Percentiles rank a stretch among this genome's conserved stretches.
Evolutionary conservation across 2,329 filamentous ascomycete genomes (phyloP).

Genomic region (Alternaria brassicicola): DNA sequence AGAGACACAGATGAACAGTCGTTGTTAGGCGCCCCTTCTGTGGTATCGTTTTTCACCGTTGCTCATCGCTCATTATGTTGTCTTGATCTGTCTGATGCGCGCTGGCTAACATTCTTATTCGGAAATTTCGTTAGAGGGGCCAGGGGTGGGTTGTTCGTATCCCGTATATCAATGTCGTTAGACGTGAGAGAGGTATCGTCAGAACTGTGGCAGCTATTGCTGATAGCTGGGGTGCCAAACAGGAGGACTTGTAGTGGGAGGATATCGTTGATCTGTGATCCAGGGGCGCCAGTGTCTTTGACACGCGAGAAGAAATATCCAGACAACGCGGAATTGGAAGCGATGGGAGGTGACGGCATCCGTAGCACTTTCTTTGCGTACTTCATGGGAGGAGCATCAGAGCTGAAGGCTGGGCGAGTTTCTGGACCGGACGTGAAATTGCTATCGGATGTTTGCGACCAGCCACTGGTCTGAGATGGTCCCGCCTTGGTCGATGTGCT

Average conservation of each 20-base stretch:
- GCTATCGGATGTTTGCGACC: too few species aligned
- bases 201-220: neutral
- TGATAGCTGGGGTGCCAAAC: neutral
- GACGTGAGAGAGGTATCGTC: too few species aligned
- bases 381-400: neutral
- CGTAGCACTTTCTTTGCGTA: neutral
- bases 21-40: neutral
- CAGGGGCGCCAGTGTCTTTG: neutral
- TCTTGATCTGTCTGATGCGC: neutral
- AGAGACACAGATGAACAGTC: neutral
- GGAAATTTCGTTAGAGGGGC: neutral
- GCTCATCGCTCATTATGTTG: neutral
- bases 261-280: neutral
- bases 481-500: neutral
- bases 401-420: neutral
- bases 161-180: neutral
- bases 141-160: neutral
- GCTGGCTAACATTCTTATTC: neutral
- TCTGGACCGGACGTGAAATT: neutral
- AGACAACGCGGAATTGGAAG: neutral
- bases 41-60: neutral
- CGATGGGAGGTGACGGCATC: neutral
- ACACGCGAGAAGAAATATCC: neutral
- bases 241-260: neutral
- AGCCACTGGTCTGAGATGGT: neutral